Conservation (phyloP, 2,329 filamentous ascomycete species). For the Neofusicoccum sp. region DNA sequence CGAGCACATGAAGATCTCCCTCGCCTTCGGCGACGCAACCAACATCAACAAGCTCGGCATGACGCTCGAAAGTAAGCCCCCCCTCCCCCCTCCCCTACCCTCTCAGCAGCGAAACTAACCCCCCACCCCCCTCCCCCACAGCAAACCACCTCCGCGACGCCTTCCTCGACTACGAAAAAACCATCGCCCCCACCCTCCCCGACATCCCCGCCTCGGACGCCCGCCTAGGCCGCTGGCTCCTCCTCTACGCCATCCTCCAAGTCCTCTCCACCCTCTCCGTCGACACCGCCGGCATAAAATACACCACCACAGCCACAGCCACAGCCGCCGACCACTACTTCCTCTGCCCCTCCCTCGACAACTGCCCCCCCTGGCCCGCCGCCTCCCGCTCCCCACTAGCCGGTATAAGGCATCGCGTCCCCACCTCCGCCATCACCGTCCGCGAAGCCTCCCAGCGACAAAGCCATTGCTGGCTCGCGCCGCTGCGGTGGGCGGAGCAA, state of each 20-base stretch:
- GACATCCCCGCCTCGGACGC: conserved; percentile 45
- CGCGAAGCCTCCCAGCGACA: conserved; percentile 34
- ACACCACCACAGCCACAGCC: conserved; percentile 25
- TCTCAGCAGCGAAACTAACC: neutral
- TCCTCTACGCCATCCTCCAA: conserved; percentile 47
- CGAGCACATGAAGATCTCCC: conserved; percentile 41
- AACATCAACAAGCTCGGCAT: conserved; percentile 44
- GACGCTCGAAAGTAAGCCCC: conserved; percentile 37
- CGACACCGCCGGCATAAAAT: conserved; percentile 42
- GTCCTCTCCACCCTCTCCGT: conserved; percentile 46
- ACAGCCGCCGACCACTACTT: conserved; percentile 42
- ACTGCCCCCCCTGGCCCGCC: conserved; percentile 41
- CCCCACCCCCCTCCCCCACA: conserved; percentile 18
- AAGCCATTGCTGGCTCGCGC: conserved; percentile 41
- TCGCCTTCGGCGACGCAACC: conserved; percentile 44
- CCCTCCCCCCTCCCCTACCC: neutral
- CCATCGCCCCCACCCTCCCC: conserved; percentile 32
- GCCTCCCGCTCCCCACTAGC: neutral
- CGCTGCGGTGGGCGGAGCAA: conserved; percentile 28
- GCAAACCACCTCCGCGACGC: conserved; percentile 44
- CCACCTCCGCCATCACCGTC: conserved; percentile 27
- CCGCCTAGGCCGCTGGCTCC: conserved; percentile 48
- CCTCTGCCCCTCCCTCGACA: conserved; percentile 42
- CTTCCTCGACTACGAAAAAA: conserved; percentile 46
- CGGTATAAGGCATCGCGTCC: conserved; percentile 18